Percentiles rank a stretch among this genome's conserved stretches.
These are phyloP conservation scores for Drechslerella stenobrocha DNA, from an alignment of 2,329 filamentous ascomycete genomes.

Conservation along the genomic window DNA sequence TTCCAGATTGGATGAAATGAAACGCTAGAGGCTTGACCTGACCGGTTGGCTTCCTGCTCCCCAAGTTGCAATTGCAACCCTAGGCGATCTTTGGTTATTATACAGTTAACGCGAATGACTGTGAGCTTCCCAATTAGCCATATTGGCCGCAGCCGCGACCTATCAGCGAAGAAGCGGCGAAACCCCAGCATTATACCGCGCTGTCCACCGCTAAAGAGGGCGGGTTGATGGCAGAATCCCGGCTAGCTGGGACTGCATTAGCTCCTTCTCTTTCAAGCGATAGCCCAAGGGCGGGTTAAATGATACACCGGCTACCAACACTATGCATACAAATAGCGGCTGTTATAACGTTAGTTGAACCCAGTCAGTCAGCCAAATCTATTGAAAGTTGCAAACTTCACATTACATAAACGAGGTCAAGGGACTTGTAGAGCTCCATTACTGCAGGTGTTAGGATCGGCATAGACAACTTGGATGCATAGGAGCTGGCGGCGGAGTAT, in stretches of 20 bases:
- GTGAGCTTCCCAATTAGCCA: conserved; percentile 1
- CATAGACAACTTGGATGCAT: not conserved
- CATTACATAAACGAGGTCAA: not conserved
- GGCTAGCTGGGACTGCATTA: conserved; percentile 6
- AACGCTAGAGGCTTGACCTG: conserved; percentile 8
- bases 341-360: too few species aligned
- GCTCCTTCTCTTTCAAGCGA: conserved; percentile 7
- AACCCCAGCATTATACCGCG: conserved; percentile 21
- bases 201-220: conserved; percentile 28
- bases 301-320: not conserved
- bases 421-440: not conserved
- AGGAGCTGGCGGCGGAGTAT: too few species aligned
- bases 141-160: not conserved
- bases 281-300: not conserved
- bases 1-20: conserved; percentile 10
- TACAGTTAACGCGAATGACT: not conserved
- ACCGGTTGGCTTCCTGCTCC: conserved; percentile 13
- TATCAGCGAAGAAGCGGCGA: conserved; percentile 18
- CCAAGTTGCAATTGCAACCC: not conserved
- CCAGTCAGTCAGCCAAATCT: not conserved
- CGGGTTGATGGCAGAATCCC: conserved; percentile 24
- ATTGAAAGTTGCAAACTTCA: not conserved
- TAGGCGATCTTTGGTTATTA: not conserved
- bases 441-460: not conserved
- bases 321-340: not conserved